Base-by-base conservation (phyloP, 1,139 yeast genomes). In the Zygoascus meyerae region DNA sequence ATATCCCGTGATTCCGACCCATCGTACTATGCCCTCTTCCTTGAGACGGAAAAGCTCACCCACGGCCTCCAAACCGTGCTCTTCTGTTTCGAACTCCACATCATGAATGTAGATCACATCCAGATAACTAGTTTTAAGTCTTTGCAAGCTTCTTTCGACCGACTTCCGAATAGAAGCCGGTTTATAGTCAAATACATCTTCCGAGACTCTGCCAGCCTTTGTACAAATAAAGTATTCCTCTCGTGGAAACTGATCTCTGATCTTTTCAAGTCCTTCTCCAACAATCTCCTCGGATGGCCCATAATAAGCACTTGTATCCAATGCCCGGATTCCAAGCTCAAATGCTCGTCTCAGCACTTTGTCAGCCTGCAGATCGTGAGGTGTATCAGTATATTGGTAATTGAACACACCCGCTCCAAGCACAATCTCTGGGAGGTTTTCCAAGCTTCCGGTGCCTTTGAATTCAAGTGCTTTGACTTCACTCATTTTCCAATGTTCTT, bases 251-350 rank as follows among this genome's bases (percentile, higher is more conserved):
- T 75, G 73, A 2, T 59, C 57, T 5, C 59, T 55, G 34, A 81
- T 59, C 8, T 70, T 53, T 26, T 62, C 57, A 52, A 90, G 67
- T 0, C 90, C 92, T 8, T 70, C 54, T 1, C 97, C 97, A 3
- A 86, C 64, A 21, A 89, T 61, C 31, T 68, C 73, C 60, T 90
- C 97, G 3, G 95, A 85, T 0, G 89, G 89, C 0, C 97, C 97
- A 61, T 90, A 90, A 65, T 86, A 90, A 2, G 97, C 95, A 0
- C 95, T 84, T 0, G 96, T 87, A 61, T 92, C 97, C 37, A 90
- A 70, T 1, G 95, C 94, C 44, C 75, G 75, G 51, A 86, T 70
- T 0, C 96, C 97, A 21, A 71, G 63, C 17, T 70, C 67, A 57
- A 87, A 82, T 0, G 92, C 95, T 15, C 65, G 60, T 42, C 68